Evolutionary conservation across 192 early-diverging fungal species (phyloP).

Genomic region (Endogone sp.): DNA sequence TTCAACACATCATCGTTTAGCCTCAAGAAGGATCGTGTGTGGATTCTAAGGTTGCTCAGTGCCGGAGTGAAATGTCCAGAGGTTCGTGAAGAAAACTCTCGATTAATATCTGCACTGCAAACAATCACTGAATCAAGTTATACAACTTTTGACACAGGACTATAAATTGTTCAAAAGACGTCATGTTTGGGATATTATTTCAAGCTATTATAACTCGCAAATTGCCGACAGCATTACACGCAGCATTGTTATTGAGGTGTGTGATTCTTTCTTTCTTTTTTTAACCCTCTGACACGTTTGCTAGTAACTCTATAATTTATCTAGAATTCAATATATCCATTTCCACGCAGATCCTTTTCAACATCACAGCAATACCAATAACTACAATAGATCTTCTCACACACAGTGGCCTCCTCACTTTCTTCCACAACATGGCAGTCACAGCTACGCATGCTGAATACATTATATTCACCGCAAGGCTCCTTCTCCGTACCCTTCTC

Average conservation of each 20-base stretch:
- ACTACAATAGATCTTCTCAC: conserved; percentile 53
- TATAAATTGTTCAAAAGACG: conserved; percentile 65
- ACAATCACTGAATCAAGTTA: too few species aligned
- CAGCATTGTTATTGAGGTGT: conserved; percentile 48
- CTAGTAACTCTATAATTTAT: too few species aligned
- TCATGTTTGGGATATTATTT: conserved; percentile 66
- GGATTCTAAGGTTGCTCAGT: conserved; percentile 66
- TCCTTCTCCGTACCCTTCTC: background rate
- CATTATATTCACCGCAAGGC: background rate
- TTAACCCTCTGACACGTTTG: too few species aligned
- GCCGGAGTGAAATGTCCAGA: conserved; percentile 48
- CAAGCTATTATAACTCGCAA: conserved; percentile 62
- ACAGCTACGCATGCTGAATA: background rate
- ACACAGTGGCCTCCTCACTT: conserved; percentile 55
- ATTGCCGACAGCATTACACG: conserved; percentile 54
- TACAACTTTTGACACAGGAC: conserved; percentile 42
- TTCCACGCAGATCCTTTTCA: conserved; percentile 43
- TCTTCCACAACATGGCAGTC: conserved; percentile 33
- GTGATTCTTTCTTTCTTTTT: background rate
- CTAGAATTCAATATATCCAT: too few species aligned
- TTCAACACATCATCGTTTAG: conserved; percentile 65
- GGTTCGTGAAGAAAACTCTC: conserved; percentile 29
- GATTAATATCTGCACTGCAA: background rate
- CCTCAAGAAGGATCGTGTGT: conserved; percentile 65
- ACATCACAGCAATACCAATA: conserved; percentile 47